Conservation (phyloP, 345 rosid genomes). For the Corchorus capsularis region DNA sequence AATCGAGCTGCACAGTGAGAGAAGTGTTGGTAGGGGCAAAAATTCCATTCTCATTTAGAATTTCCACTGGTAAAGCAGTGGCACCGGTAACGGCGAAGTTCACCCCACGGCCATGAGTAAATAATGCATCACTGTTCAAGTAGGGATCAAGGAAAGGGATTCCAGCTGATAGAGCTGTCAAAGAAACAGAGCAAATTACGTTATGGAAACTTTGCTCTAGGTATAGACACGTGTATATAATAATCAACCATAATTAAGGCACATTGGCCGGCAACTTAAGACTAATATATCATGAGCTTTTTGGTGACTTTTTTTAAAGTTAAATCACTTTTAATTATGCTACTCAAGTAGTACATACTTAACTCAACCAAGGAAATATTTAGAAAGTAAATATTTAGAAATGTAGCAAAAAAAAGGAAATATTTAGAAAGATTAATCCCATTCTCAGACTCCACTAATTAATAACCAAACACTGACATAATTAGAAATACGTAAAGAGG, state of each 20-base stretch:
- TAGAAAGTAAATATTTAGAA: too few species aligned
- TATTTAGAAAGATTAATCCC: not conserved
- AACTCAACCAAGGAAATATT: not conserved
- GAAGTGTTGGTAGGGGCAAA: not conserved
- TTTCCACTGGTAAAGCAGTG: conserved; percentile 10
- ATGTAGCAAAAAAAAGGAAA: too few species aligned
- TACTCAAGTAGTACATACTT: not conserved
- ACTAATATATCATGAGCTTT: not conserved
- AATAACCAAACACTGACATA: not conserved
- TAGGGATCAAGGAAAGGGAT: conserved; percentile 10
- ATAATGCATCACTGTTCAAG: not conserved
- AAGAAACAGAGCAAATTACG: not conserved
- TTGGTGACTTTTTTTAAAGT: not conserved
- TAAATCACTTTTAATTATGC: not conserved
- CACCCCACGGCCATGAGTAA: conserved; percentile 8
- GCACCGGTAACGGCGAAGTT: conserved; percentile 16
- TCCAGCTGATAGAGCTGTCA: conserved; percentile 17
- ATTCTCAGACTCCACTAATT: not conserved
- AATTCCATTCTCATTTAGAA: not conserved
- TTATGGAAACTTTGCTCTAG: not conserved
- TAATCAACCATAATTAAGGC: not conserved
- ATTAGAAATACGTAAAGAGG: not conserved
- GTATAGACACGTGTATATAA: not conserved
- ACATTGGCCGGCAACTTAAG: not conserved
- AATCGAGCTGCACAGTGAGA: conserved; percentile 14